Evolutionary conservation across 2,329 filamentous ascomycete species (phyloP).

Genomic region (Penicillium thymicola): DNA sequence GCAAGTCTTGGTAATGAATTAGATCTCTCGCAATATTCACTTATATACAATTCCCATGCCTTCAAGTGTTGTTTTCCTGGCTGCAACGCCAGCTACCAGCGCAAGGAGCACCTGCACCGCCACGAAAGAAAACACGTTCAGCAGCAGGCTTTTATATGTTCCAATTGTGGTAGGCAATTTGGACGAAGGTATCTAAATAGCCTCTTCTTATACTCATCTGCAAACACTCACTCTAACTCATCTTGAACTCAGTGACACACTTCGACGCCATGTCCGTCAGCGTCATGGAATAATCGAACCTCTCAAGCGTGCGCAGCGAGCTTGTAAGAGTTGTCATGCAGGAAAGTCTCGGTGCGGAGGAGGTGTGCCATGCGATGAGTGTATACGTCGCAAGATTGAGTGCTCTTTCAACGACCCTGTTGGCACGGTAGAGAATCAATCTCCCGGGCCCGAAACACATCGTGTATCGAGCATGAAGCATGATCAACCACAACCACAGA

Average conservation of each 20-base stretch:
- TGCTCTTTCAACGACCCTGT: conserved; percentile 12
- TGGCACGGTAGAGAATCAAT: not conserved
- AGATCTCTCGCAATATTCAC: not conserved
- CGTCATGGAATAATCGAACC: conserved; percentile 16
- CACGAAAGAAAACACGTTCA: conserved; percentile 20
- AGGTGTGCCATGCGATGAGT: conserved; percentile 17
- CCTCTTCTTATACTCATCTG: not conserved
- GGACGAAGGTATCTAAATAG: conserved; percentile 15
- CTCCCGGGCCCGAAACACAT: not conserved
- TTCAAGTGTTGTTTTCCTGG: conserved; percentile 5
- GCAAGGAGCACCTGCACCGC: conserved; percentile 26
- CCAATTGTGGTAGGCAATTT: conserved; percentile 16
- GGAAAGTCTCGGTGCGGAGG: conserved; percentile 21
- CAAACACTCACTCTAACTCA: not conserved
- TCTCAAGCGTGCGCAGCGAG: conserved; percentile 7
- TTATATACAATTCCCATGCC: too few species aligned
- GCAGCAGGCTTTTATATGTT: conserved; percentile 12
- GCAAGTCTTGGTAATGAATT: not conserved
- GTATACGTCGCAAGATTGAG: conserved; percentile 14
- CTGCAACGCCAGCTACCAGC: conserved; percentile 23
- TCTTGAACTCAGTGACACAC: conserved; percentile 21
- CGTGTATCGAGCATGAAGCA: not conserved
- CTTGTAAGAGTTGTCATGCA: conserved; percentile 21
- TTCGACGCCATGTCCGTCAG: conserved; percentile 25
- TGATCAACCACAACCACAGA: not conserved